Conservation (phyloP, 805 yeast species). For the Tetrapisispora arboricola region DNA sequence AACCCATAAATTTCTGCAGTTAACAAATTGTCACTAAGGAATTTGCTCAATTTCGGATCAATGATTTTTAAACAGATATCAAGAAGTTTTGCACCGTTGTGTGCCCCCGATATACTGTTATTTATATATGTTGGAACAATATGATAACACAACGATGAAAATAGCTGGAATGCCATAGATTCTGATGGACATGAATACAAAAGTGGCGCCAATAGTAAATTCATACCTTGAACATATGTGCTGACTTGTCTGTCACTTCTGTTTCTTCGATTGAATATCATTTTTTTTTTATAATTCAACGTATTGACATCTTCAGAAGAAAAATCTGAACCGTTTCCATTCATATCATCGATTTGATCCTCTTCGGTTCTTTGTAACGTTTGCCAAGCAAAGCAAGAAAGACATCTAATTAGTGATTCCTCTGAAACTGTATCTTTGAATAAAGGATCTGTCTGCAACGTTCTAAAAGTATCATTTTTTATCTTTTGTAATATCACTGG, state of each 20-base stretch:
- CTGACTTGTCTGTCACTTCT: constrained; percentile 4
- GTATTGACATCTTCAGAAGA: neutral
- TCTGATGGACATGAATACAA: constrained; percentile 68
- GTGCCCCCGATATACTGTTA: constrained; percentile 71
- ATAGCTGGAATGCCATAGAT: constrained; percentile 72
- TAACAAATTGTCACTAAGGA: constrained; percentile 34
- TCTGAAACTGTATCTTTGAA: constrained; percentile 65
- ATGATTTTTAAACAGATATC: constrained; percentile 61
- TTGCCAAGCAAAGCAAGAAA: constrained; percentile 61
- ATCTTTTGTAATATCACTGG: constrained; percentile 51
- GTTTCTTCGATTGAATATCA: neutral
- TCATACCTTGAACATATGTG: constrained; percentile 83
- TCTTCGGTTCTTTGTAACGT: constrained; percentile 11
- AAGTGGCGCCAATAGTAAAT: constrained; percentile 76
- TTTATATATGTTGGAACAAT: constrained; percentile 72
- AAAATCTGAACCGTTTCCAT: neutral
- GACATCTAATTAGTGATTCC: constrained; percentile 51
- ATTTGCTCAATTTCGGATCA: constrained; percentile 61
- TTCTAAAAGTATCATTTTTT: constrained; percentile 76
- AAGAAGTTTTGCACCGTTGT: constrained; percentile 61
- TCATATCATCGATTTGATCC: constrained; percentile 4
- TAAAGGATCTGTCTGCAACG: constrained; percentile 60
- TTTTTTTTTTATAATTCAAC: neutral
- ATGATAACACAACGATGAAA: constrained; percentile 48
- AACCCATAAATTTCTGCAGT: constrained; percentile 84